These are phyloP conservation scores for Cladosporium sp. DNA, from an alignment of 2,329 filamentous ascomycete species.

Conservation along the genomic window DNA sequence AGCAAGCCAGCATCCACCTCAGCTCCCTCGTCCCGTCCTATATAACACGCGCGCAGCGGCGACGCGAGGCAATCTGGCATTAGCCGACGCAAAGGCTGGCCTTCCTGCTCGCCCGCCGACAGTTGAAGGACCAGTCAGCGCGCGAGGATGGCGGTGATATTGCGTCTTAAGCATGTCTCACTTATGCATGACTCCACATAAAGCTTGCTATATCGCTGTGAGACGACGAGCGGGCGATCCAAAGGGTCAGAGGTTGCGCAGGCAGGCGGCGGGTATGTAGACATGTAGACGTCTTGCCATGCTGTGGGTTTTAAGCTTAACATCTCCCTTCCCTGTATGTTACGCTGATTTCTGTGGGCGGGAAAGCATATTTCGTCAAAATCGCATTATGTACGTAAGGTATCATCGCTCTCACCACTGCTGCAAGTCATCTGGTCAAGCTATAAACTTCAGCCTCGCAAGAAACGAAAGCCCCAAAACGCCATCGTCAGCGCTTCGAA, in stretches of 20 bases:
- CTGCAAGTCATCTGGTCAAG: constrained; percentile 6
- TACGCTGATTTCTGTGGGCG: no score
- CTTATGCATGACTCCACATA: constrained; percentile 12
- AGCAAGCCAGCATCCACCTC: not conserved
- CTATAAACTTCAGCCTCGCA: constrained; percentile 3
- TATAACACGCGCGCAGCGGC: constrained; percentile 9
- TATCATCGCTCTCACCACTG: not conserved
- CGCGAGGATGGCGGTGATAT: not conserved
- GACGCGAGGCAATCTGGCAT: constrained; percentile 10
- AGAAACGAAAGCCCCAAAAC: no score
- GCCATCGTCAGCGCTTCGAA: no score
- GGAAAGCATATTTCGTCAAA: no score
- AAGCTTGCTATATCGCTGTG: constrained; percentile 12
- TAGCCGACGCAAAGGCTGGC: constrained; percentile 3
- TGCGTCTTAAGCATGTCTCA: constrained; percentile 12
- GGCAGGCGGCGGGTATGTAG: not conserved
- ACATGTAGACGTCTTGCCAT: constrained; percentile 3
- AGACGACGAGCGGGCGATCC: no score
- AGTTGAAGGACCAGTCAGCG: not conserved
- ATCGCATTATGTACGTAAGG: no score
- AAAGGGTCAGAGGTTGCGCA: no score
- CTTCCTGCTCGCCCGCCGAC: not conserved
- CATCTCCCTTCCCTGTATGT: no score
- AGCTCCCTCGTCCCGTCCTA: not conserved
- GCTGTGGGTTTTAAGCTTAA: not conserved